phyloP scores from a whole-genome alignment of 2,329 filamentous ascomycete species.

The Colletotrichum horii region DNA sequence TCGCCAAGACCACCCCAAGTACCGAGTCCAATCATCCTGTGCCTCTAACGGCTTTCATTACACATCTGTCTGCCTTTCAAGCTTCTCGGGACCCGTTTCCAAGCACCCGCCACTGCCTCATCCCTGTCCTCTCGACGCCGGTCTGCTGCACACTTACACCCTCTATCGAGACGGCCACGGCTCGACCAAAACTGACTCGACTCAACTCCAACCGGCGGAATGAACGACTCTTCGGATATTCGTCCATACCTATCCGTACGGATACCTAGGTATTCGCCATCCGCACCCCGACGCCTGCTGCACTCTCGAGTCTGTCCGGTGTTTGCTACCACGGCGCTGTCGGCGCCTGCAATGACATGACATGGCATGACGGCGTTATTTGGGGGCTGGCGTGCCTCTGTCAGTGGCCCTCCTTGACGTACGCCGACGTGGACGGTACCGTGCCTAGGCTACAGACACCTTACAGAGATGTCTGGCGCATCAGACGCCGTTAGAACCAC shows the following conservation, averaged over 20 bases:
- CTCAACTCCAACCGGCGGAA: background rate
- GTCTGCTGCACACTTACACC: background rate
- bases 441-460: background rate
- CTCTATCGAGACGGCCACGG: background rate
- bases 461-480: background rate
- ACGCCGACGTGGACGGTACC: background rate
- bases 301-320: background rate
- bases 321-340: background rate
- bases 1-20: conserved; percentile 15
- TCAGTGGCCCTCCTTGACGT: background rate
- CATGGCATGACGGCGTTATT: background rate
- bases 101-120: background rate
- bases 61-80: conserved; percentile 6
- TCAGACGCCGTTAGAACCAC: background rate
- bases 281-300: background rate
- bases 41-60: background rate
- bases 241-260: background rate
- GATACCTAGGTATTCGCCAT: background rate
- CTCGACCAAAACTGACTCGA: background rate
- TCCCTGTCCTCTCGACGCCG: background rate
- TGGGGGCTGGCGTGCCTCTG: background rate
- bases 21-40: conserved; percentile 16
- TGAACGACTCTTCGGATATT: background rate
- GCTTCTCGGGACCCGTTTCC: conserved; percentile 1
- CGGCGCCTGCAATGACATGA: background rate